phyloP scores from a whole-genome alignment of 495 filamentous ascomycete genomes.

The Penicillium crystallinum region DNA sequence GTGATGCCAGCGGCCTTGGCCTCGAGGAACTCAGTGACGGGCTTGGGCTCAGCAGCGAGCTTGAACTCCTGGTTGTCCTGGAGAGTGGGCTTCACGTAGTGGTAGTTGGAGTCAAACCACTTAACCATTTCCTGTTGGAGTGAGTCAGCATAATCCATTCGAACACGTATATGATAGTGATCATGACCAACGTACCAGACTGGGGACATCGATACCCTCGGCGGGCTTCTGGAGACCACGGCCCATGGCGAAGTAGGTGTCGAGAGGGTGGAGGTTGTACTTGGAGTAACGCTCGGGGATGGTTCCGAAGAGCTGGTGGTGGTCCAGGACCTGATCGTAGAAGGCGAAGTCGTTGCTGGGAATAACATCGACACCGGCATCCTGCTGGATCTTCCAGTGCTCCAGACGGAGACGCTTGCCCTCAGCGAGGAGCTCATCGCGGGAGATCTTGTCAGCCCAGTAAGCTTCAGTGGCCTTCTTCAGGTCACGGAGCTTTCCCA shows the following conservation, averaged over 20 bases:
- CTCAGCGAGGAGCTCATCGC: slow-evolving; percentile 80
- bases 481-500: slow-evolving; percentile 96
- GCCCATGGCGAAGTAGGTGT: slow-evolving; percentile 99
- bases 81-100: slow-evolving; percentile 98
- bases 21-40: slow-evolving; percentile 88
- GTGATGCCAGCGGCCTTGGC: slow-evolving; percentile 91
- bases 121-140: slow-evolving; percentile 86
- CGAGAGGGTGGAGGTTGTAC: slow-evolving; percentile 76
- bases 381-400: slow-evolving; percentile 99
- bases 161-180: background rate
- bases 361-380: slow-evolving; percentile 92
- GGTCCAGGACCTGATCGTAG: slow-evolving; percentile 97
- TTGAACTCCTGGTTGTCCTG: slow-evolving; percentile 95
- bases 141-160: slow-evolving; percentile 6
- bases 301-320: slow-evolving; percentile 97
- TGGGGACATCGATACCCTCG: slow-evolving; percentile 76
- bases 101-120: slow-evolving; percentile 99
- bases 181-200: slow-evolving; percentile 47
- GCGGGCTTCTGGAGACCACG: slow-evolving; percentile 81
- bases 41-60: slow-evolving; percentile 81
- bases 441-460: slow-evolving; percentile 92
- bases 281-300: slow-evolving; percentile 86
- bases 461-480: slow-evolving; percentile 99
- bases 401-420: slow-evolving; percentile 91
- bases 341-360: slow-evolving; percentile 99